phyloP scores from a whole-genome alignment of 805 yeast genomes.

The Cyberlindnera japonica region DNA sequence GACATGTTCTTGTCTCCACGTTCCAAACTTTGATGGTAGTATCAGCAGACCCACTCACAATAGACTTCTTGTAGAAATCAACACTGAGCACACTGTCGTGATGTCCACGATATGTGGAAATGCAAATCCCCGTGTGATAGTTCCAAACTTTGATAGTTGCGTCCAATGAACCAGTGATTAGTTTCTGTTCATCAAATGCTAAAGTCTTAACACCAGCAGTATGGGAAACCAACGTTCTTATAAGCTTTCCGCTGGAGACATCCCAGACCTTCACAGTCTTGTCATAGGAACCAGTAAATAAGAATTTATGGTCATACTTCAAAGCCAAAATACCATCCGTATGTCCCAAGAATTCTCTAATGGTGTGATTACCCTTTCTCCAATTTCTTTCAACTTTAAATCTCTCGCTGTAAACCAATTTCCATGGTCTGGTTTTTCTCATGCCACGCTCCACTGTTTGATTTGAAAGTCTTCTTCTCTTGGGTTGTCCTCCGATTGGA shows the following conservation, averaged over 20 bases:
- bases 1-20: constrained; percentile 88
- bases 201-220: constrained; percentile 81
- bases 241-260: constrained; percentile 68
- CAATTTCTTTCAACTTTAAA: constrained; percentile 90
- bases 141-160: constrained; percentile 94
- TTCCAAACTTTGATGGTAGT: constrained; percentile 94
- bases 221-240: constrained; percentile 85
- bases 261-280: constrained; percentile 93
- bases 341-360: constrained; percentile 73
- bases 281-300: constrained; percentile 92
- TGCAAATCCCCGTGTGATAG: constrained; percentile 89
- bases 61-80: constrained; percentile 74
- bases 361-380: constrained; percentile 74
- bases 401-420: constrained; percentile 87
- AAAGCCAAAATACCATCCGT: constrained; percentile 85
- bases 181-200: constrained; percentile 82
- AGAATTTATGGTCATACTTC: constrained; percentile 72
- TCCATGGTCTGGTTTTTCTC: constrained; percentile 81
- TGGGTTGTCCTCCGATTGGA: constrained; percentile 4
- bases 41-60: constrained; percentile 93
- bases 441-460: constrained; percentile 21
- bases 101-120: constrained; percentile 92
- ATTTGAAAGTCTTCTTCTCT: constrained; percentile 28
- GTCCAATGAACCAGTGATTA: constrained; percentile 91
- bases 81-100: constrained; percentile 80